phyloP scores from a whole-genome alignment of 176 grass and related monocot genomes.

The Avena eriantha region DNA sequence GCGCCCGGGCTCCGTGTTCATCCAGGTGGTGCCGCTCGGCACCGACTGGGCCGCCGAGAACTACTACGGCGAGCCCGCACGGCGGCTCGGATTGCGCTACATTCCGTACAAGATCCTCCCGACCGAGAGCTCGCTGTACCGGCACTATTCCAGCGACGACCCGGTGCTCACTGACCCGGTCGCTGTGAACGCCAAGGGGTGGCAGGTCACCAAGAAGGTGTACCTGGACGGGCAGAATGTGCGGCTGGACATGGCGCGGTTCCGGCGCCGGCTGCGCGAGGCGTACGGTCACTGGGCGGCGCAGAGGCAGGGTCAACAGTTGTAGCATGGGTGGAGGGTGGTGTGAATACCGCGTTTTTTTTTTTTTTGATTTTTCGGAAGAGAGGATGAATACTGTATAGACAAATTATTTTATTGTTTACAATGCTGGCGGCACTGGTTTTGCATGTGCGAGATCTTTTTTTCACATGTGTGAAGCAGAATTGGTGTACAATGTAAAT shows the following conservation, averaged over 20 bases:
- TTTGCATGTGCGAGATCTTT: not conserved
- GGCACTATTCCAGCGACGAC: slow-evolving; percentile 52
- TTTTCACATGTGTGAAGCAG: not conserved
- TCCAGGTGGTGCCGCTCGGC: slow-evolving; percentile 78
- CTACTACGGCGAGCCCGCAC: slow-evolving; percentile 71
- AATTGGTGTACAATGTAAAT: too few species aligned
- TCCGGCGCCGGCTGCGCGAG: slow-evolving; percentile 54
- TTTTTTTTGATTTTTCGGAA: not conserved
- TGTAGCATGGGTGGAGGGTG: not conserved
- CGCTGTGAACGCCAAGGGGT: slow-evolving; percentile 62
- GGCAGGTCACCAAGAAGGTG: slow-evolving; percentile 79
- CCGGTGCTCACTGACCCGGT: slow-evolving; percentile 61
- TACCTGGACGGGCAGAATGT: slow-evolving; percentile 83
- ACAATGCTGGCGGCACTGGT: not conserved
- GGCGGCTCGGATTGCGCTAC: slow-evolving; percentile 66
- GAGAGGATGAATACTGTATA: slow-evolving; percentile 22
- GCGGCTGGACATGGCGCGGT: slow-evolving; percentile 60
- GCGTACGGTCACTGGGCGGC: slow-evolving; percentile 50
- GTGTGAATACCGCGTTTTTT: not conserved
- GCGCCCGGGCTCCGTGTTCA: slow-evolving; percentile 64
- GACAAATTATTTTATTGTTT: slow-evolving; percentile 11
- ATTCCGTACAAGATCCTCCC: slow-evolving; percentile 64
- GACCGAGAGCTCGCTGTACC: slow-evolving; percentile 61
- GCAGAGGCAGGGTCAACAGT: slow-evolving; percentile 27
- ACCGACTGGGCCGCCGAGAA: slow-evolving; percentile 82